These are phyloP conservation scores for Acacia acuminata DNA, from an alignment of 306 rosid genomes.

Conservation along the genomic window DNA sequence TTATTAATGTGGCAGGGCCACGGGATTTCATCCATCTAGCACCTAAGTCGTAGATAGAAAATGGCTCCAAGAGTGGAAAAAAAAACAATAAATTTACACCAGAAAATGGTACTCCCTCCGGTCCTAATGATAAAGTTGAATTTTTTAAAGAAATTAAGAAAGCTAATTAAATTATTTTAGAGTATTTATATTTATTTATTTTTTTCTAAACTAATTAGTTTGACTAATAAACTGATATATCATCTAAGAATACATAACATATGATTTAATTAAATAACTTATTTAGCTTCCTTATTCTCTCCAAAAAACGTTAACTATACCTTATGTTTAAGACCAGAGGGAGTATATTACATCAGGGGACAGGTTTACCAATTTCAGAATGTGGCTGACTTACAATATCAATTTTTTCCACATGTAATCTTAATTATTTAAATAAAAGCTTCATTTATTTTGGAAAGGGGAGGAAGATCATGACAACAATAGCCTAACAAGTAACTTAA, in stretches of 20 bases:
- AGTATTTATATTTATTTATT: no score
- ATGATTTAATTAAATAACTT: no score
- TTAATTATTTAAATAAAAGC: background rate
- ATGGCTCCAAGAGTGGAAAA: background rate
- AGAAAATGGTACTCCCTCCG: background rate
- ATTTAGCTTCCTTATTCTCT: no score
- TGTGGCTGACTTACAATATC: background rate
- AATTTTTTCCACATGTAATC: background rate
- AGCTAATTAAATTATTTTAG: no score
- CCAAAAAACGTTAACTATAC: no score
- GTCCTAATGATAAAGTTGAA: no score
- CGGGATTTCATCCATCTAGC: constrained; percentile 15
- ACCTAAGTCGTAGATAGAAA: constrained; percentile 5
- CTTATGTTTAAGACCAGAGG: no score
- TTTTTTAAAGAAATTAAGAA: no score
- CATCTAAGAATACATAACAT: no score
- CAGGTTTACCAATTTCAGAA: background rate
- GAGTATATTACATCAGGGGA: background rate
- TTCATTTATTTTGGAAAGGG: background rate
- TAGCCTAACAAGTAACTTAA: background rate
- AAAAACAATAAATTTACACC: constrained; percentile 14
- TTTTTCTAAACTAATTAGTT: no score
- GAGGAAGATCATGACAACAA: background rate
- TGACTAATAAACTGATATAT: no score
- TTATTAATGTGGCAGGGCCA: constrained; percentile 6